These are phyloP conservation scores for Paramecium sexaurelia DNA, from an alignment of 73 alveolate genomes.

Conservation along the genomic window DNA sequence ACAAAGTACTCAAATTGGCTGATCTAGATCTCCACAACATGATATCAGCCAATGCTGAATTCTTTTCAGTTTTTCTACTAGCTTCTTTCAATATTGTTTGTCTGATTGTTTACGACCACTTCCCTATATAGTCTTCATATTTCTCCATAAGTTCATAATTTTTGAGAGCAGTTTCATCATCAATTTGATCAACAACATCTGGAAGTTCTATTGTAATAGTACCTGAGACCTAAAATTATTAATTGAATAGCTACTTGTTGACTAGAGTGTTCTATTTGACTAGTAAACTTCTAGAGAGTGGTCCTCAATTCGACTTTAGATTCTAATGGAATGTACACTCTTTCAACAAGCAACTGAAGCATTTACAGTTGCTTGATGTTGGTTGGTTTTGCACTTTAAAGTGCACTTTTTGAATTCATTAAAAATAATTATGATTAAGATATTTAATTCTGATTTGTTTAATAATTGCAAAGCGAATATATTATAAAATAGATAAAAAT, in stretches of 20 bases:
- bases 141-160: constrained; percentile 46
- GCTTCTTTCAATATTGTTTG: constrained; percentile 24
- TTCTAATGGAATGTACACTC: constrained; percentile 44
- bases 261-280: constrained; percentile 22
- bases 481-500: not conserved
- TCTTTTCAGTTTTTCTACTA: constrained; percentile 64
- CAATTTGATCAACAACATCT: constrained; percentile 26
- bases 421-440: constrained; percentile 7
- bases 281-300: not conserved
- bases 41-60: constrained; percentile 83
- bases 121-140: constrained; percentile 7
- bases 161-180: constrained; percentile 48
- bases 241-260: not conserved
- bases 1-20: constrained; percentile 82
- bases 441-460: not conserved
- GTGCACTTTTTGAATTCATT: constrained; percentile 42
- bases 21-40: constrained; percentile 86
- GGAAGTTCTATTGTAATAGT: constrained; percentile 32
- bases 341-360: not conserved
- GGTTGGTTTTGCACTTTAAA: constrained; percentile 32
- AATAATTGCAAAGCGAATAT: not conserved
- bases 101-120: constrained; percentile 9
- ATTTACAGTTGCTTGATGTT: constrained; percentile 43
- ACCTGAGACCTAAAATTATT: not conserved
- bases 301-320: not conserved